These are phyloP conservation scores for Trypanosoma lewisi DNA, from an alignment of 208 protist species.

Conservation along the genomic window DNA sequence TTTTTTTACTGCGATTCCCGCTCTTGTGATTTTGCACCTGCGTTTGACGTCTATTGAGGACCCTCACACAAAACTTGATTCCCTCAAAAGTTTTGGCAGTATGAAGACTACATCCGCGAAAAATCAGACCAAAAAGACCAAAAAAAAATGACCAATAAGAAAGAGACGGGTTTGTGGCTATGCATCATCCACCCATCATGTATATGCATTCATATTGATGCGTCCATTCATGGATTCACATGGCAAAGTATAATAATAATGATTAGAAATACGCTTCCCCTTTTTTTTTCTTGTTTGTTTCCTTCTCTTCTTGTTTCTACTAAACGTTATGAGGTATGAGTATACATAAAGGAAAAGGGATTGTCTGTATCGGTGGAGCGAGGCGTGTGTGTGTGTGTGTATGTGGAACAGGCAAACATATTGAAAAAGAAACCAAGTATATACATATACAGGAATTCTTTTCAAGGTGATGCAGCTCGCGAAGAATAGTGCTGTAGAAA, in stretches of 20 bases:
- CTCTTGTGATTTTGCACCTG: neutral
- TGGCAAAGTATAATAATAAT: too few species aligned
- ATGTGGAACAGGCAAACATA: too few species aligned
- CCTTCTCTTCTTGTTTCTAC: neutral
- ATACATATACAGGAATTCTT: too few species aligned
- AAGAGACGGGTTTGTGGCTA: too few species aligned
- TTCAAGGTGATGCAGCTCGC: slow-evolving; percentile 8
- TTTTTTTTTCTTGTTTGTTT: too few species aligned
- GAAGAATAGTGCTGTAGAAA: neutral
- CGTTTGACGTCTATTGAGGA: neutral
- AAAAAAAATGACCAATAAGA: neutral
- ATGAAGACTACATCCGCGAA: neutral
- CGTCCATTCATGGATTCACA: too few species aligned
- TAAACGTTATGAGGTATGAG: neutral
- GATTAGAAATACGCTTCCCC: too few species aligned
- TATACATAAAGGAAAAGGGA: neutral
- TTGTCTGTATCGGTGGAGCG: neutral
- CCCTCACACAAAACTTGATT: neutral
- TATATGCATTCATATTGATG: too few species aligned
- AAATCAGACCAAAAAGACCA: neutral
- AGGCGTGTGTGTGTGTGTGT: too few species aligned
- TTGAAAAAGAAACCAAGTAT: too few species aligned
- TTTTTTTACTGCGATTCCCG: neutral
- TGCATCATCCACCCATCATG: too few species aligned
- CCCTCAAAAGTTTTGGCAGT: neutral